Evolutionary conservation across 1,139 yeast genomes (phyloP).

Genomic region (Arxiozyma telluris): DNA sequence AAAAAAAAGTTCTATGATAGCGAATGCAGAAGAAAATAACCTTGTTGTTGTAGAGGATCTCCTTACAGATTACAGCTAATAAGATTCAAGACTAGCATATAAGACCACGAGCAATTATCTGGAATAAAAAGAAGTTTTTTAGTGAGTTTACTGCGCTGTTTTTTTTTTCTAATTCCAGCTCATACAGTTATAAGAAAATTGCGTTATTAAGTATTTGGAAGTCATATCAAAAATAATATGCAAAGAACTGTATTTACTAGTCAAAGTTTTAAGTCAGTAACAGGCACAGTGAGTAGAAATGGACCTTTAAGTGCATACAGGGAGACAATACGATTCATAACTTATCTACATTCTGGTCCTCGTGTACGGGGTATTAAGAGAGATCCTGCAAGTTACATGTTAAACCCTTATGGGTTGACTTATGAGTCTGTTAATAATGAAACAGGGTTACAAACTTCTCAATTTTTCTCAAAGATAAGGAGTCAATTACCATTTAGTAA

Average conservation of each 20-base stretch:
- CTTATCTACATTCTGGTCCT: slow-evolving; percentile 44
- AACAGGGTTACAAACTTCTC: not conserved
- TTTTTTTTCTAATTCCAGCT: no score
- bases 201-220: not conserved
- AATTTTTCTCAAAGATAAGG: slow-evolving; percentile 12
- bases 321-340: slow-evolving; percentile 14
- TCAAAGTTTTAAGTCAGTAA: not conserved
- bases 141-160: no score
- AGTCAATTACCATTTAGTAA: slow-evolving; percentile 31
- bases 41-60: no score
- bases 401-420: slow-evolving; percentile 48
- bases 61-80: no score
- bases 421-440: slow-evolving; percentile 13
- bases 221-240: not conserved
- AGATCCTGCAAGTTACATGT: slow-evolving; percentile 58
- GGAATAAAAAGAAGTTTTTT: no score
- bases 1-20: no score
- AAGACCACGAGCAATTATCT: no score
- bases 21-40: no score
- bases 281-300: not conserved
- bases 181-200: no score
- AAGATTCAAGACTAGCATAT: no score
- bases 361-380: slow-evolving; percentile 68
- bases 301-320: not conserved
- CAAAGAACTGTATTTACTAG: not conserved